phyloP scores from a whole-genome alignment of 768 basidiomycete genomes.

The Kwoniella dejecticola region DNA sequence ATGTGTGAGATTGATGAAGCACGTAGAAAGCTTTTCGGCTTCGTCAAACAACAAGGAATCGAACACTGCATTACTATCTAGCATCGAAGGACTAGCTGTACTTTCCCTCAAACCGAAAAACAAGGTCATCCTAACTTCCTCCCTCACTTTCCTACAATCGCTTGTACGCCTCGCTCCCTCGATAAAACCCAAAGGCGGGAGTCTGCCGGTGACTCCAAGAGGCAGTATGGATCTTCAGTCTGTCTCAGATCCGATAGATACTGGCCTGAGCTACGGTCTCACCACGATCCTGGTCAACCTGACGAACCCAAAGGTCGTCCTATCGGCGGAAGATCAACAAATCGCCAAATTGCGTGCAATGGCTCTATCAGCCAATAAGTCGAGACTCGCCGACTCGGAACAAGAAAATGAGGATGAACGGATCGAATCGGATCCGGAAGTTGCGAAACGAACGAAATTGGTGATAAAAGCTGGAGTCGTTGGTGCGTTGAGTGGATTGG shows the following conservation, averaged over 20 bases:
- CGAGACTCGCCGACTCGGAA: conserved; percentile 16
- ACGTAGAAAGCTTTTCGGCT: conserved; percentile 57
- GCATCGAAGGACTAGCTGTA: conserved; percentile 83
- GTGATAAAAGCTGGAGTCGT: conserved; percentile 68
- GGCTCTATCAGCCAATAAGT: conserved; percentile 60
- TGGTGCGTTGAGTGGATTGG: conserved; percentile 64
- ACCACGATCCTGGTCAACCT: conserved; percentile 75
- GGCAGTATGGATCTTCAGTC: conserved; percentile 26
- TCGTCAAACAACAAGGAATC: conserved; percentile 50
- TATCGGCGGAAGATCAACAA: conserved; percentile 80
- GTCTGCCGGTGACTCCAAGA: conserved; percentile 43
- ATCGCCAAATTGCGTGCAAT: conserved; percentile 76
- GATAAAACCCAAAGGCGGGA: conserved; percentile 23
- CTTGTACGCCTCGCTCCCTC: conserved; percentile 33
- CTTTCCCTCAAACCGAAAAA: conserved; percentile 67
- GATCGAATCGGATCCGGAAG: conserved; percentile 69
- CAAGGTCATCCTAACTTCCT: conserved; percentile 66
- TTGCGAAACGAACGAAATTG: conserved; percentile 64
- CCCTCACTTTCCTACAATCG: conserved; percentile 60
- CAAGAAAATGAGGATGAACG: conserved; percentile 49
- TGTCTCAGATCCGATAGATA: conserved; percentile 21
- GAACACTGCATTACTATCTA: conserved; percentile 62
- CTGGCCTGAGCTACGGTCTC: conserved; percentile 72
- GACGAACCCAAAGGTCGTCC: conserved; percentile 67
- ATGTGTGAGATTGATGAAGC: conserved; percentile 63